Conservation (phyloP, 257 asterid species). For the Asclepias syriaca region DNA sequence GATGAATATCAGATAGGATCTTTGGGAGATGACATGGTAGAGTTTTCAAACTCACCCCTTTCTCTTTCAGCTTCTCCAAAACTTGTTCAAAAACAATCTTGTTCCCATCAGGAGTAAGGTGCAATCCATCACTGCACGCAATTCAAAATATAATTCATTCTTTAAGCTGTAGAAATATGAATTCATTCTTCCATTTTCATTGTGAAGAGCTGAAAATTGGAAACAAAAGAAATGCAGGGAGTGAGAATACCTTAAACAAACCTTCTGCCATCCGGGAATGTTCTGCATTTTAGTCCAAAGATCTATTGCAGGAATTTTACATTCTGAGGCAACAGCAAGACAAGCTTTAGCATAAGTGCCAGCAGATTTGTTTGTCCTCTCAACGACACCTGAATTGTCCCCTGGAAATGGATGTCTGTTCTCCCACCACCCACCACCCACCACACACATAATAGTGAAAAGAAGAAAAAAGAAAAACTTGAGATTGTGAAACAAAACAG, state of each 20-base stretch:
- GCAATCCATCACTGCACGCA: constrained; percentile 74
- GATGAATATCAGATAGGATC: constrained; percentile 34
- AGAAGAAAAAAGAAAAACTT: background rate
- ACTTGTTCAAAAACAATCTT: constrained; percentile 57
- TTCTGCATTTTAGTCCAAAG: constrained; percentile 89
- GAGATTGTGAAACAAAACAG: background rate
- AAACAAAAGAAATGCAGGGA: background rate
- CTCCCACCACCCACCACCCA: too few relatives aligned
- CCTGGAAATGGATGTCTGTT: constrained; percentile 38
- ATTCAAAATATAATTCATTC: too few relatives aligned
- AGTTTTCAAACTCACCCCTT: constrained; percentile 34
- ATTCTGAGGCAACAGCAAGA: constrained; percentile 63
- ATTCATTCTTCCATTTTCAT: background rate
- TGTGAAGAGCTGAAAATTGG: background rate
- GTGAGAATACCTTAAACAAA: constrained; percentile 44
- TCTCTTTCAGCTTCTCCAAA: constrained; percentile 34
- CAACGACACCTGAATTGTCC: constrained; percentile 48
- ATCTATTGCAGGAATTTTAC: constrained; percentile 45
- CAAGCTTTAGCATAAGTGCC: constrained; percentile 65
- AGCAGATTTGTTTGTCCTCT: constrained; percentile 85
- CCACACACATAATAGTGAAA: too few relatives aligned
- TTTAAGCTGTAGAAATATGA: too few relatives aligned
- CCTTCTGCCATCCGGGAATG: constrained; percentile 52
- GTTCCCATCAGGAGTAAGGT: constrained; percentile 50
- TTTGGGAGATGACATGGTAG: constrained; percentile 49